Conservation (phyloP, 106 monocot genomes). For the Posidonia australis region DNA sequence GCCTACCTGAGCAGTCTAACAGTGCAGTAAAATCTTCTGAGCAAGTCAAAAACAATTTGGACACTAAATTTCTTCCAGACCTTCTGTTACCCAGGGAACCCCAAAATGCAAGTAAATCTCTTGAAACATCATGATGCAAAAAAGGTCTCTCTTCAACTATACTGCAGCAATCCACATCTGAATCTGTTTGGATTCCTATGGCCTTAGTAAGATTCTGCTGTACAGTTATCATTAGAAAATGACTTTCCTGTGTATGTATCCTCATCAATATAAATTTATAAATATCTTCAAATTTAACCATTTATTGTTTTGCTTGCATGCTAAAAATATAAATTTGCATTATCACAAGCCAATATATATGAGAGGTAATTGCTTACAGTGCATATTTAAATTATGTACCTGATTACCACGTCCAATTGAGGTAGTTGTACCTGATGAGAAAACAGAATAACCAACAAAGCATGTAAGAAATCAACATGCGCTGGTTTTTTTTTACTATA, state of each 20-base stretch:
- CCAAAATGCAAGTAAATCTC: conserved; percentile 52
- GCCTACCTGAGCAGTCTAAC: conserved; percentile 28
- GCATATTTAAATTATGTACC: conserved; percentile 17
- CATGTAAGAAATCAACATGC: not conserved
- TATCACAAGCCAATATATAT: too few relatives aligned
- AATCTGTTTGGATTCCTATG: conserved; percentile 53
- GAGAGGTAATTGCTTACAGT: not conserved
- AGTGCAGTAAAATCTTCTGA: conserved; percentile 56
- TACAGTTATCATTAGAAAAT: conserved; percentile 7
- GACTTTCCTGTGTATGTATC: conserved; percentile 18
- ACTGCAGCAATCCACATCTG: conserved; percentile 12
- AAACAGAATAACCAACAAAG: not conserved
- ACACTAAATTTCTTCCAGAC: conserved; percentile 28
- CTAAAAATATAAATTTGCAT: not conserved
- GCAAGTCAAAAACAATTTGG: conserved; percentile 42
- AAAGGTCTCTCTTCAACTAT: not conserved
- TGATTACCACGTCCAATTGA: conserved; percentile 19
- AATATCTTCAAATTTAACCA: not conserved
- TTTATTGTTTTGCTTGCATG: not conserved
- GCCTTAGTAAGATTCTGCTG: conserved; percentile 21
- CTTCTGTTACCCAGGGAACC: conserved; percentile 17
- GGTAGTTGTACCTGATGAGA: conserved; percentile 30
- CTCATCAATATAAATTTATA: not conserved
- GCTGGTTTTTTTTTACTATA: too few relatives aligned
- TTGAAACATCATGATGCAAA: conserved; percentile 22